These are phyloP conservation scores for Suillus bovinus DNA, from an alignment of 768 basidiomycete species.

Conservation along the genomic window DNA sequence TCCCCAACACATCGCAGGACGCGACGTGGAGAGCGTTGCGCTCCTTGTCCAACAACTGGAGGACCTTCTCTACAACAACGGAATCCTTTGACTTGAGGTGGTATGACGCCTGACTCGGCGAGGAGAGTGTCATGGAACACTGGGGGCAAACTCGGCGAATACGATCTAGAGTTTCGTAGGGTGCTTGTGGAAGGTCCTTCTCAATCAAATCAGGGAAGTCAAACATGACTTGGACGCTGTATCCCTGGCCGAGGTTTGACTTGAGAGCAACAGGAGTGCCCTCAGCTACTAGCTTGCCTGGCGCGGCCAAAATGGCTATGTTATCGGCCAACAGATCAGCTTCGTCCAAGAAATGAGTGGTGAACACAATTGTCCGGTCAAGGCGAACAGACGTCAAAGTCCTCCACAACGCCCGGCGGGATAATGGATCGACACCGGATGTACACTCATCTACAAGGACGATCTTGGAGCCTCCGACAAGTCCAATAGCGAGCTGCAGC, in stretches of 20 bases:
- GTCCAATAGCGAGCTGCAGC: slow-evolving; percentile 78
- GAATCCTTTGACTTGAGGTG: slow-evolving; percentile 65
- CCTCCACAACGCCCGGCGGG: slow-evolving; percentile 76
- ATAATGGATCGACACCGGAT: slow-evolving; percentile 81
- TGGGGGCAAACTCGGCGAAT: slow-evolving; percentile 49
- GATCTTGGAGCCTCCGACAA: slow-evolving; percentile 73
- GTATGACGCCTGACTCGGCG: slow-evolving; percentile 48
- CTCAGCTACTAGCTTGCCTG: slow-evolving; percentile 72
- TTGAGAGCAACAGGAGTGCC: slow-evolving; percentile 78
- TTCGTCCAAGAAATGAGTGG: slow-evolving; percentile 82
- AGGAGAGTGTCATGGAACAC: slow-evolving; percentile 41
- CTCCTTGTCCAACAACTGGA: slow-evolving; percentile 53
- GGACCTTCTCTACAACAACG: slow-evolving; percentile 50
- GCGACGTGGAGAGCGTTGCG: slow-evolving; percentile 37
- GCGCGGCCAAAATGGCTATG: slow-evolving; percentile 73
- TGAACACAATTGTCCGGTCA: slow-evolving; percentile 70
- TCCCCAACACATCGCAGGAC: slow-evolving; percentile 68
- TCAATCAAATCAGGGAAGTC: slow-evolving; percentile 32
- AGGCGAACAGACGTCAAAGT: slow-evolving; percentile 66
- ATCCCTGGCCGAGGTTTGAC: slow-evolving; percentile 68
- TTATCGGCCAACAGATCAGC: slow-evolving; percentile 77
- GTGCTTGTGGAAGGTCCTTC: slow-evolving; percentile 17
- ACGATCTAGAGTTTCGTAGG: slow-evolving; percentile 37
- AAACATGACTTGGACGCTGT: slow-evolving; percentile 60
- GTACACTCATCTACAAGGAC: slow-evolving; percentile 71